Evolutionary conservation across 2,329 filamentous ascomycete species (phyloP).

Genomic region (Monosporascus sp.): DNA sequence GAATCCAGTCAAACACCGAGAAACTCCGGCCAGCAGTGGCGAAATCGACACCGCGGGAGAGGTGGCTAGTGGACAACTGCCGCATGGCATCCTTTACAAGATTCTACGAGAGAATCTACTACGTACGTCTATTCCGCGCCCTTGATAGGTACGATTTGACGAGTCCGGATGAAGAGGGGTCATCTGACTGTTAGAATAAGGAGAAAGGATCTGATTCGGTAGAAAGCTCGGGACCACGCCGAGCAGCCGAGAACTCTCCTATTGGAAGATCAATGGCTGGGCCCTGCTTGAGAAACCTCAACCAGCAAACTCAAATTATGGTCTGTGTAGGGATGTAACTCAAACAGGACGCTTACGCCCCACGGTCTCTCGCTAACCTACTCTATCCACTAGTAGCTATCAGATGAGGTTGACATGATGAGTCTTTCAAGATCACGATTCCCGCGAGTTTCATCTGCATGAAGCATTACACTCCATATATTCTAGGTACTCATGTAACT

Average conservation of each 20-base stretch:
- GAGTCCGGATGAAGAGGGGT: neutral
- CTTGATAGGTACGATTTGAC: neutral
- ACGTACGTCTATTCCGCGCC: neutral
- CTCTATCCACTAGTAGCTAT: no score
- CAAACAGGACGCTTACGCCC: no score
- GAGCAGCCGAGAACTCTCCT: neutral
- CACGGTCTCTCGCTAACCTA: no score
- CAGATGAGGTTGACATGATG: no score
- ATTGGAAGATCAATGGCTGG: neutral
- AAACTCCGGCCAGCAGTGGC: no score
- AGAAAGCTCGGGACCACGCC: neutral
- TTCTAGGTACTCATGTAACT: no score
- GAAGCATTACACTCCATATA: no score
- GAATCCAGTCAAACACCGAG: no score
- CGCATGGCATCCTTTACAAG: neutral
- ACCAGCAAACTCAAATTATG: neutral
- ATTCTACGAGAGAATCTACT: neutral
- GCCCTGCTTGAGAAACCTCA: neutral
- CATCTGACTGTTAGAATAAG: neutral
- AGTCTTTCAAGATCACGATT: no score
- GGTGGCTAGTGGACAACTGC: neutral
- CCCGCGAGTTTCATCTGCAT: no score
- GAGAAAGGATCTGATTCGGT: neutral
- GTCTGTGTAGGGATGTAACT: no score
- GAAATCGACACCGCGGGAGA: no score